phyloP scores from a whole-genome alignment of 2,329 filamentous ascomycete genomes.

The Cladophialophora bantiana region DNA sequence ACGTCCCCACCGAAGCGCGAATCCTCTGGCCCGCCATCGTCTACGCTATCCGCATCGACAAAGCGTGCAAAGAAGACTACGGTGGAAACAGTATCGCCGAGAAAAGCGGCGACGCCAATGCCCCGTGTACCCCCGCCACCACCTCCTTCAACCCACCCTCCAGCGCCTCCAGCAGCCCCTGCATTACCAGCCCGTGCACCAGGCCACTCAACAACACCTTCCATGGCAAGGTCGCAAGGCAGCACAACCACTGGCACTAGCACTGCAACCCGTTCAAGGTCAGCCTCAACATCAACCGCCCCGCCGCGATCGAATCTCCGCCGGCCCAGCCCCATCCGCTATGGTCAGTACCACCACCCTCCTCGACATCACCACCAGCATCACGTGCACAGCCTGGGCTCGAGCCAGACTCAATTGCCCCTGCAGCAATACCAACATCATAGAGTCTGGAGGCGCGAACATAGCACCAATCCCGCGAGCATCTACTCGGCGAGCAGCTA shows the following conservation, averaged over 20 bases:
- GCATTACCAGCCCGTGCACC: constrained; percentile 27
- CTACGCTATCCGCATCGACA: neutral
- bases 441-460: constrained; percentile 8
- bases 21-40: neutral
- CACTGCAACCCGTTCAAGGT: neutral
- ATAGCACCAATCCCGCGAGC: constrained; percentile 10
- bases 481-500: constrained; percentile 30
- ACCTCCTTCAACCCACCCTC: neutral
- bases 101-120: constrained; percentile 5
- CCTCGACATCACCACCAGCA: constrained; percentile 9
- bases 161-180: neutral
- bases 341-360: constrained; percentile 13
- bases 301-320: constrained; percentile 13
- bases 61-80: neutral
- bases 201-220: constrained; percentile 15
- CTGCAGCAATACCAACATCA: constrained; percentile 18
- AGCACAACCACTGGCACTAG: neutral
- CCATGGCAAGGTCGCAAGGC: neutral
- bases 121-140: constrained; percentile 12
- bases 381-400: neutral
- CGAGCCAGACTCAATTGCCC: neutral
- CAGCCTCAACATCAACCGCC: neutral
- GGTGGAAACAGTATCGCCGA: neutral
- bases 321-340: constrained; percentile 20
- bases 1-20: neutral